Conservation (phyloP, 768 basidiomycete genomes). For the Tulasnella sp. region DNA sequence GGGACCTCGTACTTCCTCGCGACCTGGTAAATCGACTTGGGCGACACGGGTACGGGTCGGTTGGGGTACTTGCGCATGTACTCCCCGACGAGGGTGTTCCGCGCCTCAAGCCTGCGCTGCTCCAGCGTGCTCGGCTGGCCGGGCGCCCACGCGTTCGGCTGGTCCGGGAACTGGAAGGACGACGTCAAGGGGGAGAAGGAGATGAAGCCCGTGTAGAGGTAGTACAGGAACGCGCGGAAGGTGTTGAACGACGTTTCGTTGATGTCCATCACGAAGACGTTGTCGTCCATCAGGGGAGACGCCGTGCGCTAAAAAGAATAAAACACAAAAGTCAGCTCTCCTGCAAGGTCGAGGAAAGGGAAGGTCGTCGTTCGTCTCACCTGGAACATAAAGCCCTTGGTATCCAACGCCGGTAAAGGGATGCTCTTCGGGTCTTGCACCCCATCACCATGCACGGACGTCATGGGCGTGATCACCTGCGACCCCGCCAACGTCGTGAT, state of each 20-base stretch:
- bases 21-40: conserved; percentile 11
- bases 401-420: not conserved
- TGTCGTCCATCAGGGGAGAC: conserved; percentile 1
- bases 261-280: conserved; percentile 9
- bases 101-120: not conserved
- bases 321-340: not conserved
- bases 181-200: conserved; percentile 6
- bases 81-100: not conserved
- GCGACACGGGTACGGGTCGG: conserved; percentile 3
- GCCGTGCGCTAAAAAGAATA: not conserved
- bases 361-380: not conserved
- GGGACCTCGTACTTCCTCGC: conserved; percentile 12
- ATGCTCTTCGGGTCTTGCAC: not conserved
- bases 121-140: not conserved
- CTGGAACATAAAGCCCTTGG: not conserved
- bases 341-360: not conserved
- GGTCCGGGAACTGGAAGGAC: not conserved
- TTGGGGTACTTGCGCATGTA: conserved; percentile 5
- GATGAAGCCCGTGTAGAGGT: conserved; percentile 9
- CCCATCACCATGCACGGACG: not conserved
- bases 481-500: not conserved
- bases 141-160: not conserved
- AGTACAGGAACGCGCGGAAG: conserved; percentile 6
- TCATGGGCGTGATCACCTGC: not conserved
- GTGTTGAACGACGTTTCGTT: conserved; percentile 9